Base-by-base conservation (phyloP, 805 yeast species). In the Pichia ethanolica region DNA sequence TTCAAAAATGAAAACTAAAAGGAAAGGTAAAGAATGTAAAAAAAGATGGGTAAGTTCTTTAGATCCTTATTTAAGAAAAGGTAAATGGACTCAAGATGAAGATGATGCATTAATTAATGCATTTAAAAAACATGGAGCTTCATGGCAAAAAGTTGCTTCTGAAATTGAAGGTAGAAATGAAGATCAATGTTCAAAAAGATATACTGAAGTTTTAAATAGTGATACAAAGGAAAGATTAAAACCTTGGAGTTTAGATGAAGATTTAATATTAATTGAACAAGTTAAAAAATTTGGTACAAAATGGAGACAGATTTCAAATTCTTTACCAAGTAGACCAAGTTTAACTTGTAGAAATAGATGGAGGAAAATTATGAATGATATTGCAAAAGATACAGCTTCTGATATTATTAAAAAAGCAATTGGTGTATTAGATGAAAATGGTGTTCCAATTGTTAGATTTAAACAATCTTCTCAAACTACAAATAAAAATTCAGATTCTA, bases 131-230 rank as follows among this genome's bases (percentile, higher is more conserved):
- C 75, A 78, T 62, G 97, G 97, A 0, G 75, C 95, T 0, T 77
- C 82, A 33, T 90, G 97, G 97, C 86, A 86, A 54, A 83, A 83
- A 58, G 89, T 90, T 10, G 81, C 96, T 0, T 67, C 73, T 45
- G 82, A 78, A 47, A 85, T 90, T 11, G 78, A 79, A 4, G 95
- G 96, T 5, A 73, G 97, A 61, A 90, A 95, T 0, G 96, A 89
- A 60, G 97, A 89, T 65, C 97, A 90, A 69, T 90, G 98, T 70
- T 87, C 96, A 2, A 90, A 90, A 61, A 71, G 97, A 58, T 90
- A 87, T 63, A 80, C 83, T 13, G 97, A 90, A 60, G 96, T 89
- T 2, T 65, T 90, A 51, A 93, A 88, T 58, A 97, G 97, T 6
- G 73, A 71, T 30, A 85, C 89, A 9, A 80, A 81, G 52, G 89